Base-by-base conservation (phyloP, 192 early-diverging fungal genomes). In the Gorgonomyces haynaldii region DNA sequence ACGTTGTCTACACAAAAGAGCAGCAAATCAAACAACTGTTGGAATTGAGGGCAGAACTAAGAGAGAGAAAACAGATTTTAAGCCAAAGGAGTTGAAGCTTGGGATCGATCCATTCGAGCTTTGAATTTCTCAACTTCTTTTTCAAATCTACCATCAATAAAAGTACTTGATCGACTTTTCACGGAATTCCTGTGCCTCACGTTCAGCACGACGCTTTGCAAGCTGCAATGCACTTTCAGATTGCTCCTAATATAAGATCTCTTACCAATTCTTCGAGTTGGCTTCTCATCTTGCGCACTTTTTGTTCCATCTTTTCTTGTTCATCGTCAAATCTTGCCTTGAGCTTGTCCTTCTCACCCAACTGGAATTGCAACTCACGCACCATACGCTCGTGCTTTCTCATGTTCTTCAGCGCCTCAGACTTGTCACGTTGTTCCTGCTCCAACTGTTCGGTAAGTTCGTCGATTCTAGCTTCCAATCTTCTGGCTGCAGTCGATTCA, bases 291-390 rank as follows among this genome's bases (percentile, higher is more conserved):
- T 64, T 64, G 59, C 76, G 72, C 24, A 79, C 26, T 55, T 82
- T 82, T 37, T 81, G 72, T 25, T 85, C 82, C 52, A 70, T 56
- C 62, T 84, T 85, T 34, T 74, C 67, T 23, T 69, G 62, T 29
- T 87, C 84, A 29, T 85, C 83, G 9, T 83, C 81, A 31, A 61
- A 64, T 13, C 78, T 62, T 3, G 40, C 42, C 65, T 82, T 80
- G 25, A 66, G 53, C 62, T 87, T 88, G 23, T 93, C 86, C 44
- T 72, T 66, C 61, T 93, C 89, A 22, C 65, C 59, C 6, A 93
- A 56, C 52, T 91, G 86, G 66, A 85, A 85, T 62, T 91, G 88
- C 42, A 91, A 64, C 63, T 91, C 86, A 13, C 85, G 74, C 51
- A 91, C 75, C 45, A 77, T 69, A 45, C 88, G 70, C 53, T 93